phyloP scores from a whole-genome alignment of 1,139 yeast species.

The Debaryomyces subglobosus region DNA sequence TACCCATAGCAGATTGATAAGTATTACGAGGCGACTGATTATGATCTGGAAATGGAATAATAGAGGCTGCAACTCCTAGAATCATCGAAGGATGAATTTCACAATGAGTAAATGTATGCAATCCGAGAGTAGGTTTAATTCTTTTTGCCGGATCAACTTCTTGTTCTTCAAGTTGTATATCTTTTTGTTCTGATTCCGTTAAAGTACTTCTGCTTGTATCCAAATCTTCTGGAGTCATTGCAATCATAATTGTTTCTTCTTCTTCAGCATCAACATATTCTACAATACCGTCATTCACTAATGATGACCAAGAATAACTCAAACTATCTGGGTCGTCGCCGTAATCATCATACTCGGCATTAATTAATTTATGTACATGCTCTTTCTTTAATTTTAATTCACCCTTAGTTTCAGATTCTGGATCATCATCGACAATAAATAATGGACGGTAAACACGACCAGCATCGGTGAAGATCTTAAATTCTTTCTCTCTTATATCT shows the following conservation, averaged over 20 bases:
- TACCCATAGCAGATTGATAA: constrained; percentile 99
- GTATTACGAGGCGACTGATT: constrained; percentile 99
- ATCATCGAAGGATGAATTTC: constrained; percentile 99
- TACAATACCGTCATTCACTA: constrained; percentile 83
- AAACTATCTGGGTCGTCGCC: constrained; percentile 64
- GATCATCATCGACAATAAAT: constrained; percentile 86
- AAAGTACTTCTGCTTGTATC: constrained; percentile 62
- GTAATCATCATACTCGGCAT: constrained; percentile 62
- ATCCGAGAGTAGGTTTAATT: constrained; percentile 69
- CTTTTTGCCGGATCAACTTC: constrained; percentile 81
- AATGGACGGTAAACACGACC: constrained; percentile 97
- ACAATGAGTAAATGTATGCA: constrained; percentile 95
- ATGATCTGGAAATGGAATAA: constrained; percentile 99
- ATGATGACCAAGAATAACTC: constrained; percentile 80
- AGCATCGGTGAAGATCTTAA: constrained; percentile 95
- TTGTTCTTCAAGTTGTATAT: constrained; percentile 50
- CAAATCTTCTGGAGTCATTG: constrained; percentile 97
- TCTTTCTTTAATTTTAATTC: constrained; percentile 84
- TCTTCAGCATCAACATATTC: constrained; percentile 98
- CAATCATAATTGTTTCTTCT: constrained; percentile 97
- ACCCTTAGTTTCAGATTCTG: constrained; percentile 72
- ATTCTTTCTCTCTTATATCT: constrained; percentile 95
- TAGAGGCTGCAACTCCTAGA: constrained; percentile 97
- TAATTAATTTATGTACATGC: constrained; percentile 71
- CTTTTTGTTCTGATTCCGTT: constrained; percentile 48